Evolutionary conservation across 23 red algal species (phyloP), one percentile per base, ranked within the genome.

Genomic region (Gracilaria gracilis): DNA sequence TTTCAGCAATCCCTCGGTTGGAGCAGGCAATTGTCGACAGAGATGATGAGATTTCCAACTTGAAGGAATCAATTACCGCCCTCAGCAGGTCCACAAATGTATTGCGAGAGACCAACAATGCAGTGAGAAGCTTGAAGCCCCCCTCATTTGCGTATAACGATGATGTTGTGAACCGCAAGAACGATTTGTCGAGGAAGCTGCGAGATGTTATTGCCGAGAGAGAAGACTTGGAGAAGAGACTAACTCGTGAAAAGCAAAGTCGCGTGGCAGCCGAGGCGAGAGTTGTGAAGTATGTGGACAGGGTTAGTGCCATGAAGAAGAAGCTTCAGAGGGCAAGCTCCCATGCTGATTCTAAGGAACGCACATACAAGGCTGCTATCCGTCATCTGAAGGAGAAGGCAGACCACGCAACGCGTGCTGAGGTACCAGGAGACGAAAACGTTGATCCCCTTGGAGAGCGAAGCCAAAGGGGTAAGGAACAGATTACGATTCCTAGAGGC

Each of bases 361-460:
- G 80, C 38, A 84, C 89, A 6, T 92, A 92, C 76, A 92, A 92
- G 89, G 89, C 89, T 19, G 89, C 89, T 40, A 92, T 92, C 40
- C 48, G 73, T 13, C 80, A 75, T 35, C 79, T 92, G 9, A 83
- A 92, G 80, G 49, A 84, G n/a, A 92, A 92, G 89, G 89, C 89
- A 50, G 89, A 92, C 33, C 69, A 75, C n/a, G 89, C 89, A 34
- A 78, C 80, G 0, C 48, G 69, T 47, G 70, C 37, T 1, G 89
- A 92, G 24, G 33, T 62, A 39, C 59, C 59, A 32, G 73, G 61
- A 15, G 79, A 84, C 42, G 80, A 83, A 66, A 84, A 92, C 36
- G 66, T 78, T 0, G 89, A 83, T 61, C 78, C 87, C 21, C 74
- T 70, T 29, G 71, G 54, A 20, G 79, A 77, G 42, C 20, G 42